These are phyloP conservation scores for Stipa capillata DNA, from an alignment of 176 grass and related monocot species.

Conservation along the genomic window DNA sequence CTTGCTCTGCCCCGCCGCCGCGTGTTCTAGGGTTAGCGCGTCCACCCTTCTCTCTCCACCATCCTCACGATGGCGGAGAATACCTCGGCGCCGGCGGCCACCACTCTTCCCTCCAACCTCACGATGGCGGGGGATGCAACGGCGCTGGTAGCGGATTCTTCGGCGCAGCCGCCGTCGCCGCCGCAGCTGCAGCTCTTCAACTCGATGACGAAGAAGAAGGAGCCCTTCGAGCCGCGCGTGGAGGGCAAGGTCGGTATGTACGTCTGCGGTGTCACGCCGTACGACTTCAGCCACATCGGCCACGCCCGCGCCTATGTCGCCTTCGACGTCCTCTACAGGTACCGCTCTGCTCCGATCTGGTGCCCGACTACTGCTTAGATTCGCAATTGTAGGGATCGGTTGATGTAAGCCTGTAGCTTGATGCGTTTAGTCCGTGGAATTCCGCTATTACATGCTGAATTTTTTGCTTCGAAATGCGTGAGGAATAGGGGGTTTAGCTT, in stretches of 20 bases:
- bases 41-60: background rate
- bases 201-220: constrained; percentile 69
- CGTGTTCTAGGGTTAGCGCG: background rate
- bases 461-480: background rate
- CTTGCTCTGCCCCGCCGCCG: background rate
- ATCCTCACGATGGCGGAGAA: background rate
- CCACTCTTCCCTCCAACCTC: background rate
- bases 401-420: too few relatives aligned
- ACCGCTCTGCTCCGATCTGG: background rate
- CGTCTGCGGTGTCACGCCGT: constrained; percentile 79
- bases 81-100: background rate
- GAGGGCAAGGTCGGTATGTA: constrained; percentile 81
- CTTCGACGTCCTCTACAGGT: constrained; percentile 80
- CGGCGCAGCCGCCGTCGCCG: background rate
- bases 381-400: background rate
- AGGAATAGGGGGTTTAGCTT: background rate
- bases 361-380: background rate
- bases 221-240: constrained; percentile 60
- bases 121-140: background rate
- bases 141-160: background rate
- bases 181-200: constrained; percentile 55
- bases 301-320: constrained; percentile 74
- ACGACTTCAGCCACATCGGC: constrained; percentile 80
- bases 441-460: background rate
- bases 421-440: background rate